phyloP scores from a whole-genome alignment of 805 yeast species.

The Priceomyces haplophilus region DNA sequence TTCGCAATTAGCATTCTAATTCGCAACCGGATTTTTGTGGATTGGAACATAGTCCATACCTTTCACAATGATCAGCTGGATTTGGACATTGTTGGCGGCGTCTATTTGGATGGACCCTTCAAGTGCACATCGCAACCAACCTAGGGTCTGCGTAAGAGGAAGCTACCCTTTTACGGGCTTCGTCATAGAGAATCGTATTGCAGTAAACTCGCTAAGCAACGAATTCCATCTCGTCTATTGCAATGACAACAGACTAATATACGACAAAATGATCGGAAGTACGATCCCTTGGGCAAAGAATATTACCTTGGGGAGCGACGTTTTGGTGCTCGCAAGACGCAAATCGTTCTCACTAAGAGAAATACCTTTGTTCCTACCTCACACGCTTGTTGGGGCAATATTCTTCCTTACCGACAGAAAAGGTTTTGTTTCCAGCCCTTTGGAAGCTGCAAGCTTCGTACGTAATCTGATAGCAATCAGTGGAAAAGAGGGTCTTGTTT shows the following conservation, averaged over 20 bases:
- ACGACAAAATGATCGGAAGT: conserved; percentile 14
- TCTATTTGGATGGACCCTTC: neutral
- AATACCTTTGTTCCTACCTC: conserved; percentile 26
- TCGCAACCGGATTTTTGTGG: conserved; percentile 1
- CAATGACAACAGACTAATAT: conserved; percentile 25
- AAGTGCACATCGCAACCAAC: neutral
- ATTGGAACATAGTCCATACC: neutral
- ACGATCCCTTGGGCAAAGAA: conserved; percentile 25
- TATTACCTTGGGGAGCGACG: conserved; percentile 10
- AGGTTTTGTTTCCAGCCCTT: conserved; percentile 15
- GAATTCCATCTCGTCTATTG: conserved; percentile 27
- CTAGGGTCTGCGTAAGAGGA: conserved; percentile 1
- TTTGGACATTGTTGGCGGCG: neutral
- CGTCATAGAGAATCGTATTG: conserved; percentile 24
- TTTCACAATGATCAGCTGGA: neutral
- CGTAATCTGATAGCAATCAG: conserved; percentile 28
- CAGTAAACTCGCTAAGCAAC: conserved; percentile 8
- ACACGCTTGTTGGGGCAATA: conserved; percentile 24
- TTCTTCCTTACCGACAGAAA: conserved; percentile 3
- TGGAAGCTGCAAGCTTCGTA: conserved; percentile 24
- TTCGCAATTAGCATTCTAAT: neutral
- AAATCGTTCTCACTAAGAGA: conserved; percentile 19
- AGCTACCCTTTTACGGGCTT: conserved; percentile 18
- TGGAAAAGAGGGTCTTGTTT: conserved; percentile 11
- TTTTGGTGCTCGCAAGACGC: conserved; percentile 18